A percentile compares a stretch with the other conserved stretches of the same genome.
phyloP scores from a whole-genome alignment of 371 early-diverging fungal genomes.

The Mucor piriformis region DNA sequence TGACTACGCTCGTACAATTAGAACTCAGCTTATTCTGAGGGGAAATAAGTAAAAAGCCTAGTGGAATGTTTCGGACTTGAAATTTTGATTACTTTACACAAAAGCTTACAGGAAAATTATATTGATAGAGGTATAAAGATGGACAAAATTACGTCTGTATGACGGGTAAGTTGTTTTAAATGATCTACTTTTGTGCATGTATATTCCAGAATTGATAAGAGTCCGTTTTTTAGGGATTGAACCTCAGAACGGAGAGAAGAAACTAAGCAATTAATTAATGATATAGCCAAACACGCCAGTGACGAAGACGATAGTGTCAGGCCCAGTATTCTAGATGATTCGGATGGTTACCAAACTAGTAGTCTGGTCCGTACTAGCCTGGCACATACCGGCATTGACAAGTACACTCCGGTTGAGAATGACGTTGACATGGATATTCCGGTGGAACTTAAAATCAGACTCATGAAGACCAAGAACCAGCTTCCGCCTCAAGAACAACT shows the following conservation, averaged over 20 bases:
- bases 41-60: no score
- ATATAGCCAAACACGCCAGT: conserved; percentile 10
- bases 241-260: conserved; percentile 6
- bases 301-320: conserved; percentile 17
- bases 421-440: no score
- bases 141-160: conserved; percentile 6
- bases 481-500: conserved; percentile 16
- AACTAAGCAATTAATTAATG: background rate
- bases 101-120: conserved; percentile 8
- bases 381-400: no score
- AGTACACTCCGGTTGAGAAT: no score
- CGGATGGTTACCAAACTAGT: no score
- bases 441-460: no score
- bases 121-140: conserved; percentile 3
- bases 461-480: no score
- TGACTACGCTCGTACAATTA: no score
- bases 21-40: no score
- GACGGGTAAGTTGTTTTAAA: conserved; percentile 13
- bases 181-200: conserved; percentile 5
- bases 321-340: no score
- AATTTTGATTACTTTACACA: conserved; percentile 10
- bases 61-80: conserved; percentile 9
- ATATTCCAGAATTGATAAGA: conserved; percentile 12
- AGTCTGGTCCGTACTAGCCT: no score
- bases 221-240: conserved; percentile 16